Evolutionary conservation across 176 grass and related monocot genomes (phyloP), one percentile per base, ranked within the genome.

Genomic region (Musa schizocarpa): DNA sequence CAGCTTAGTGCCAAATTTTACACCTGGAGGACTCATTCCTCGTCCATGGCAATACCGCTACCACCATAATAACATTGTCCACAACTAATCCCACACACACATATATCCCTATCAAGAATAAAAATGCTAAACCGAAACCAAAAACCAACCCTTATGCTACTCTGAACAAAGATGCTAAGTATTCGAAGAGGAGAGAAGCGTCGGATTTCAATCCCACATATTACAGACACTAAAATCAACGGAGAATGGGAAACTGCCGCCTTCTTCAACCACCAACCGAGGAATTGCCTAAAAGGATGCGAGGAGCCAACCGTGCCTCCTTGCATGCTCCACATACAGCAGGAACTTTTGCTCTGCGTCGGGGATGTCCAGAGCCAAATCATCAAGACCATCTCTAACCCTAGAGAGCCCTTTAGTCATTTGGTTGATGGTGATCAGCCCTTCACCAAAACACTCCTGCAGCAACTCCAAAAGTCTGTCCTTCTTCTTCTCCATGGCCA

Each of bases 401-500:
- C 75, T 77, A 20, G 75, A 25, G 43, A 77, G 66, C 2, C 75
- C 75, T 65, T 77, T 77, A 2, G 75, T 77, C 75, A 77, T 77
- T 13, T 77, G 75, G 61, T 53, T 20, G 58, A 63, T 65, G 20
- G 75, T 77, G n/a, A 77, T 77, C n/a, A 77, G 25, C 19, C 61
- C 59, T 65, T 77, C 75, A 3, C 75, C 50, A 13, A 77, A 77
- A 52, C 75, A 65, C 59, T 77, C 75, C 49, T 77, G 75, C 21
- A 77, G 49, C 75, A 77, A 52, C 13, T 53, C 75, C 49, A 77
- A 65, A 24, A 77, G 43, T 48, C 75, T 65, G 13, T 26, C 61
- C 11, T 65, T 77, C 50, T 77, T 77, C n/a, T 77, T 77, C 11
- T 77, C 75, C 75, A 77, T 77, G 17, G 75, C 75, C 75, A 77